These are phyloP conservation scores for Candida ipomoeae DNA, from an alignment of 805 yeast genomes.

Conservation along the genomic window DNA sequence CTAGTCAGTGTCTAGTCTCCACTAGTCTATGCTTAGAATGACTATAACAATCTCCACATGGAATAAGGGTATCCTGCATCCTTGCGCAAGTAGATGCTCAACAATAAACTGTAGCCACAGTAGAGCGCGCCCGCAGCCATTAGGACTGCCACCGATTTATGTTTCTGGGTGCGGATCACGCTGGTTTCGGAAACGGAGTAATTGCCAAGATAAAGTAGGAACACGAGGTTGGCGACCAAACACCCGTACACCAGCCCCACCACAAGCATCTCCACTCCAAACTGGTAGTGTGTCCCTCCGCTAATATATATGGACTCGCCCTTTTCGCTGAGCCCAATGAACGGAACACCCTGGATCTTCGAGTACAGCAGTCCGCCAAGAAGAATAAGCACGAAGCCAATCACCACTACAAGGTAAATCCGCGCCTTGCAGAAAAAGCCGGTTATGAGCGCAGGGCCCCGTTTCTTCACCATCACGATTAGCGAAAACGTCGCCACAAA, in stretches of 20 bases:
- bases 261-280: conserved; percentile 62
- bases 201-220: conserved; percentile 36
- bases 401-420: conserved; percentile 23
- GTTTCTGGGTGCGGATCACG: conserved; percentile 17
- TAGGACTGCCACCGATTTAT: conserved; percentile 19
- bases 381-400: conserved; percentile 41
- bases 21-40: background rate
- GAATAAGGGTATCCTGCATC: conserved; percentile 48
- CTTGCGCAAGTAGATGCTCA: conserved; percentile 43
- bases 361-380: conserved; percentile 66
- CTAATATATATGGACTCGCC: conserved; percentile 54
- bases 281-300: conserved; percentile 65
- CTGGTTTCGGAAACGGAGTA: conserved; percentile 23
- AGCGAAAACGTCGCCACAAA: conserved; percentile 42
- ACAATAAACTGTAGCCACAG: conserved; percentile 42
- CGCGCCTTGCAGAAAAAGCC: conserved; percentile 19
- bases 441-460: conserved; percentile 29
- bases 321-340: conserved; percentile 49
- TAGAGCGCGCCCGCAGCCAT: conserved; percentile 23
- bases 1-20: too few relatives aligned
- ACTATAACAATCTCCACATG: conserved; percentile 27
- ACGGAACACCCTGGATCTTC: conserved; percentile 56
- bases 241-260: conserved; percentile 48
- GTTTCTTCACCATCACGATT: conserved; percentile 48
- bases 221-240: conserved; percentile 40